phyloP scores from a whole-genome alignment of 2,329 filamentous ascomycete species.

The Colletotrichum musae region DNA sequence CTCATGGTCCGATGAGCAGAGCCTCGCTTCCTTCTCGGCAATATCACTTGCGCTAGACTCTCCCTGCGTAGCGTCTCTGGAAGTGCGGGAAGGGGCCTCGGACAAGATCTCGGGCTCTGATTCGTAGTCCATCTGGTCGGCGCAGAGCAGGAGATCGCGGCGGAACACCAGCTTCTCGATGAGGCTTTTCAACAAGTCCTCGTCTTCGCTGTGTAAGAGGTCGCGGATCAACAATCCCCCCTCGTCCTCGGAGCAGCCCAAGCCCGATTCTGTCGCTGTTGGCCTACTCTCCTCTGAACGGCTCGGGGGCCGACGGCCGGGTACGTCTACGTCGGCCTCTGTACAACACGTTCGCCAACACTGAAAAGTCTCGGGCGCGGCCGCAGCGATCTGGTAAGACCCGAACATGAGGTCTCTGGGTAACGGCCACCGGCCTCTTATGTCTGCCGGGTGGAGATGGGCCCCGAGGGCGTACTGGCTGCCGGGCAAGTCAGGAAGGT shows the following conservation, averaged over 20 bases:
- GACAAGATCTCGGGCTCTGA: neutral
- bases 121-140: neutral
- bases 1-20: too few relatives aligned
- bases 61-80: neutral
- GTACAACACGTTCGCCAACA: neutral
- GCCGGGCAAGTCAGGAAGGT: neutral
- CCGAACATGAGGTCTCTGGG: neutral
- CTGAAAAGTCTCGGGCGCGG: neutral
- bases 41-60: neutral
- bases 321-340: neutral
- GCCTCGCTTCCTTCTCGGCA: too few relatives aligned
- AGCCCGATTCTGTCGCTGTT: neutral
- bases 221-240: neutral
- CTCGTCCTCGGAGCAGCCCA: neutral
- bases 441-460: neutral
- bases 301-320: neutral
- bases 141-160: neutral
- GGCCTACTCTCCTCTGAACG: neutral
- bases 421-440: neutral
- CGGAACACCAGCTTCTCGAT: neutral
- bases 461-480: neutral
- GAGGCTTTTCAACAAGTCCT: neutral
- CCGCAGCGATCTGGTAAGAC: neutral
- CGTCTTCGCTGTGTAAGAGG: neutral
- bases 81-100: too few relatives aligned